Evolutionary conservation across 1,284 basidiomycete genomes (phyloP), one percentile per base, ranked within the genome.

Genomic region (Volvariella volvacea): DNA sequence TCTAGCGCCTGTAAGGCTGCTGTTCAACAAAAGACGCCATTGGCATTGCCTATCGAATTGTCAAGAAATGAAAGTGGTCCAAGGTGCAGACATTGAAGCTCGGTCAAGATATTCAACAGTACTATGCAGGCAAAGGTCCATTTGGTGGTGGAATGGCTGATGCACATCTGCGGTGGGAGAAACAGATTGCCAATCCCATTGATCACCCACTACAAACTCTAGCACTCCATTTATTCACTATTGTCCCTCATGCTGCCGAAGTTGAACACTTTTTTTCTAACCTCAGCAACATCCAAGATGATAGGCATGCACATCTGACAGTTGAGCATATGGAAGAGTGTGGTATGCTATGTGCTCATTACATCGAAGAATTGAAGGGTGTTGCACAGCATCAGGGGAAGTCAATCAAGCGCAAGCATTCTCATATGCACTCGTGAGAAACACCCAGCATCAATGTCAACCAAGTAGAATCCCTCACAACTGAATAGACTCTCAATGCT

Each of bases 251-350:
- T 42, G 33, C 54, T 4, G 57, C 54, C 2, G 58, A 61, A 19
- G 56, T 62, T 12, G 57, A 62, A 42, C 48, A 49, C 1, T 46
- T 60, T 8, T 62, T 63, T 43, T 60, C 57, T 4, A 45, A 49
- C 25, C 49, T 61, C 2, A 53, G 56, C 4, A 50, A 53, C 7
- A 47, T 57, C 16, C 60, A 62, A 45, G 43, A 41, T 10, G 47
- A 43, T 3, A 45, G 50, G 22, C 44, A 49, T 2, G 49, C 47
- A 39, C 41, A 40, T 22, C 50, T 55, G 9, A 39, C 47, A 1
- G 47, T 58, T 2, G 40, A 50, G n/a, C 45, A 52, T 39, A 40
- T 56, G 17, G 44, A 54, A 43, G 43, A 40, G 8, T 40, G 51
- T 2, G 56, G 50, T 3, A 54, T 22, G n/a, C 46, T 58, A 12